Conservation (phyloP, 2,329 filamentous ascomycete genomes). For the Claviceps monticola region DNA sequence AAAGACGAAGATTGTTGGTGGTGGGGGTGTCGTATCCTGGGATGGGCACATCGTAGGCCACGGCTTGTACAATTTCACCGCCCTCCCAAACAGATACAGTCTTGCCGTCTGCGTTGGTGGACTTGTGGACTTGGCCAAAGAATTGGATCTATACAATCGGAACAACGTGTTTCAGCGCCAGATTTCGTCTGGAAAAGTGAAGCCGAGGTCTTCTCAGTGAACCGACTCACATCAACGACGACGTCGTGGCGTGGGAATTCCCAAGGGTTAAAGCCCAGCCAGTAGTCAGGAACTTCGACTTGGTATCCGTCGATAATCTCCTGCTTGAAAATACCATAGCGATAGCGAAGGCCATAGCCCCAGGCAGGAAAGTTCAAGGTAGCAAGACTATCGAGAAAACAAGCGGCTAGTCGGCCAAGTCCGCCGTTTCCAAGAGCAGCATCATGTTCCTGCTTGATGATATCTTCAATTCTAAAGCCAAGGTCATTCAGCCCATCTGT, state of each 20-base stretch:
- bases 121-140: constrained; percentile 71
- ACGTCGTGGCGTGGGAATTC: constrained; percentile 95
- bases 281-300: constrained; percentile 96
- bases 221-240: constrained; percentile 57
- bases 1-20: constrained; percentile 92
- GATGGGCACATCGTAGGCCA: constrained; percentile 86
- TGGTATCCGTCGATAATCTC: constrained; percentile 97
- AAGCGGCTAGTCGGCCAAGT: constrained; percentile 85
- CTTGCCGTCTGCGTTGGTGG: constrained; percentile 64
- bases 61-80: constrained; percentile 80
- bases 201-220: not conserved
- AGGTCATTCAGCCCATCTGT: constrained; percentile 81
- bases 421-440: constrained; percentile 93
- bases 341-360: constrained; percentile 92
- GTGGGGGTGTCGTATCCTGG: constrained; percentile 81
- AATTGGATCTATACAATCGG: constrained; percentile 60
- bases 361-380: constrained; percentile 92
- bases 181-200: not conserved
- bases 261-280: constrained; percentile 99
- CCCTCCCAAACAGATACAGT: constrained; percentile 69
- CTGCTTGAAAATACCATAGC: constrained; percentile 98
- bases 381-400: constrained; percentile 91
- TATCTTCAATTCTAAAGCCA: constrained; percentile 92
- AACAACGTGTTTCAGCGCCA: not conserved
- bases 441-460: constrained; percentile 89